phyloP scores from a whole-genome alignment of 2,329 filamentous ascomycete species.

The Cordyceps cateniannulata region DNA sequence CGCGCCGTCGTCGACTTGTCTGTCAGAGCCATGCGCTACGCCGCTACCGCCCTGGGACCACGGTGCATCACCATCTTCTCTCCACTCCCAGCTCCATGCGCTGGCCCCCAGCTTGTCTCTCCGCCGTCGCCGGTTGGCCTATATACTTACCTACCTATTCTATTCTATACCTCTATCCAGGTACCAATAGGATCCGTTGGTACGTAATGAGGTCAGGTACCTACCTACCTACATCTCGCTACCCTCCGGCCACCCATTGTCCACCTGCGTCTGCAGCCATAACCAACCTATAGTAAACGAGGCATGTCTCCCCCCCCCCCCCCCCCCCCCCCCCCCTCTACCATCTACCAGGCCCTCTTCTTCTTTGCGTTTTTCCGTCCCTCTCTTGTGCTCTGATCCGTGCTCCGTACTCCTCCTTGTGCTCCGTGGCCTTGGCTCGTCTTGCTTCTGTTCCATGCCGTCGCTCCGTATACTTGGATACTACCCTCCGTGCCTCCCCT shows the following conservation, averaged over 20 bases:
- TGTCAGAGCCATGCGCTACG: conserved; percentile 3
- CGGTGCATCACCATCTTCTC: not conserved
- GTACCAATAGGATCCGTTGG: no score
- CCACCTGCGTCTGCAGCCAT: not conserved
- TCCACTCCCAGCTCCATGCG: conserved; percentile 1
- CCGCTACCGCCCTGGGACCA: not conserved
- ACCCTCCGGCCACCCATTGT: not conserved
- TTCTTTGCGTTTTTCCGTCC: not conserved
- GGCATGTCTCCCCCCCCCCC: not conserved
- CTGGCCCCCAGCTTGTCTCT: not conserved
- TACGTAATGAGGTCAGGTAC: no score
- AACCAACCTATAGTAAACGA: not conserved
- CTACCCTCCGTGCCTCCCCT: not conserved
- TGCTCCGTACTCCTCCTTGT: not conserved
- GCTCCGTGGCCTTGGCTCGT: not conserved
- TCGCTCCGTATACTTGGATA: not conserved
- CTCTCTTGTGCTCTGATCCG: not conserved
- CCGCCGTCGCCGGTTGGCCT: not conserved
- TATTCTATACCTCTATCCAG: not conserved
- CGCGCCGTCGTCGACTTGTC: not conserved
- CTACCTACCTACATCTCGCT: no score
- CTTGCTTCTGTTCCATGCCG: not conserved
- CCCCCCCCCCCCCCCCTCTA: not conserved
- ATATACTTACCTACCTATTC: not conserved
- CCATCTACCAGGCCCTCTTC: not conserved